Base-by-base conservation (phyloP, 371 early-diverging fungal species). In the Rhizopus delemar region DNA sequence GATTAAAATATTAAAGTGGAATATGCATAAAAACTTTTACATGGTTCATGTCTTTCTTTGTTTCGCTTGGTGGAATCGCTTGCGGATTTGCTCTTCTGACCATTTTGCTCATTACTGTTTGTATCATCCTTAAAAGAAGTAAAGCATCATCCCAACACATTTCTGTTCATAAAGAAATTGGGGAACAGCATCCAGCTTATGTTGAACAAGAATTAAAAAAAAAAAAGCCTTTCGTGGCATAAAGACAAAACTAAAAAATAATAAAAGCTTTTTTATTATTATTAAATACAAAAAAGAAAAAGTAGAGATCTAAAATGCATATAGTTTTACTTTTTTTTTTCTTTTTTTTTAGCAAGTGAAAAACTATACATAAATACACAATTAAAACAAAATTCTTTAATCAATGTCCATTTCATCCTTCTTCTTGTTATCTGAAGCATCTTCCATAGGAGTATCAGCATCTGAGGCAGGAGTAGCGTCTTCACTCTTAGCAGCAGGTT, bases 331-430 rank as follows among this genome's bases (percentile, higher is more conserved):
- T 46, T 35, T 12, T 28, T 28, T n/a, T 28, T 31, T 41, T 39
- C 5, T 28, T 39, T 49, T 39, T n/a, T 29, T 50, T 57, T 49
- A 48, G 39, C 48, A 39, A 34, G 9, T 6, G 35, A 56, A 38
- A 12, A 34, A 15, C n/a, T 29, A 3, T 36, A 16, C 6, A 22
- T 46, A 3, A 15, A 35, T 29, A 29, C 7, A 8, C 8, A 31
- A 31, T 12, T 56, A 36, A 56, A 29, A 38, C 15, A n/a, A 32
- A 8, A 35, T 46, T 5, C 31, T 65, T 81, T 81, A 86, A 65
- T 86, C 88, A 65, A 85, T 86, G 54, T 88, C 88, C 88, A 85
- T 87, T 41, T 86, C 84, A 57, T 81, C 83, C 72, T 81, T 75
- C 65, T 80, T 73, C 69, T 71, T 73, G 66, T 74, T 71, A 46